Percentiles rank a stretch among this genome's conserved stretches.
phyloP scores from a whole-genome alignment of 78 protist species.

The Planoprotostelium fungivorum region DNA sequence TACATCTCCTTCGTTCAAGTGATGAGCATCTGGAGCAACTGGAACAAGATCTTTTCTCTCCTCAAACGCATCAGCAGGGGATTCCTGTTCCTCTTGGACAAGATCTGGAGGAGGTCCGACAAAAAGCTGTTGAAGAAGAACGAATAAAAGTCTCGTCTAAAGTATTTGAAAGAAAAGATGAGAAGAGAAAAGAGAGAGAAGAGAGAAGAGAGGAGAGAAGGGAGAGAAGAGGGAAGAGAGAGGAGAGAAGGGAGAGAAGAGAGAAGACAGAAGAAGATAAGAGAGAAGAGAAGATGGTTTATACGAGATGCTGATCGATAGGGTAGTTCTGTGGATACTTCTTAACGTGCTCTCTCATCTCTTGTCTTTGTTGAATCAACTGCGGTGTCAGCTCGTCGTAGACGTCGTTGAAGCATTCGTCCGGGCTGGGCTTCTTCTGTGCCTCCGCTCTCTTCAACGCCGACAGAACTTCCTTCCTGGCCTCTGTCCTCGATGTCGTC shows the following conservation, averaged over 20 bases:
- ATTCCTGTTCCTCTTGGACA: neutral
- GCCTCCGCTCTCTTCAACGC: slow-evolving; percentile 50
- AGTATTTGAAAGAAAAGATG: too few species aligned
- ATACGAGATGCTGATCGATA: slow-evolving; percentile 38
- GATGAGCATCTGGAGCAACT: neutral
- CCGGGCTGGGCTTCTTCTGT: slow-evolving; percentile 51
- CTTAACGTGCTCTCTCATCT: slow-evolving; percentile 37
- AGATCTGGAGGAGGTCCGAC: neutral
- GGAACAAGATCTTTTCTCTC: neutral
- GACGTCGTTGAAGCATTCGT: slow-evolving; percentile 78
- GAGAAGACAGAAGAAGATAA: too few species aligned
- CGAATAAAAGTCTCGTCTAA: too few species aligned
- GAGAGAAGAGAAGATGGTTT: too few species aligned
- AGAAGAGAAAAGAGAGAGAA: too few species aligned
- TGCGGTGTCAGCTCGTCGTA: slow-evolving; percentile 53
- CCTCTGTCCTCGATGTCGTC: slow-evolving; percentile 4
- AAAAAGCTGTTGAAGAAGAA: neutral
- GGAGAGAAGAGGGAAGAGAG: too few species aligned
- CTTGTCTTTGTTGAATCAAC: slow-evolving; percentile 55
- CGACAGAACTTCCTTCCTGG: slow-evolving; percentile 26
- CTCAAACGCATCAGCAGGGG: neutral
- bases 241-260: too few species aligned
- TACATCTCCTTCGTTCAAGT: neutral
- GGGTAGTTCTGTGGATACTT: slow-evolving; percentile 70
- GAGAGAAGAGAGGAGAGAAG: too few species aligned